Conservation (phyloP, 352 stramenopile species). For the Pythium oligandrum region DNA sequence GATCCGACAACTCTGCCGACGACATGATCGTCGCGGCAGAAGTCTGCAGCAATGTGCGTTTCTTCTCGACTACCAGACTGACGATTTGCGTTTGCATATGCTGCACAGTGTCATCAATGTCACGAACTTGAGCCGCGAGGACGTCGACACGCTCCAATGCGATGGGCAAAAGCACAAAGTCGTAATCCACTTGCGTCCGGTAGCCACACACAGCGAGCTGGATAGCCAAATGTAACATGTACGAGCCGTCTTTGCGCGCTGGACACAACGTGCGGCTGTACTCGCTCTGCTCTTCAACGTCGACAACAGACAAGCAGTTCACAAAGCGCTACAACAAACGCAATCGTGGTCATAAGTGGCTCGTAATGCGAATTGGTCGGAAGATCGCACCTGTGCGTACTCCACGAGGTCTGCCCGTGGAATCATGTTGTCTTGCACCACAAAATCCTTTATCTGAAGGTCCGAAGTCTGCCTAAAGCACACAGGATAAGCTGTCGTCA, state of each 20-base stretch:
- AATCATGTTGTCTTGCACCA: background rate
- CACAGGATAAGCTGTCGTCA: background rate
- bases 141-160: slow-evolving; percentile 5
- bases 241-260: background rate
- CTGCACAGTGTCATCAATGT: background rate
- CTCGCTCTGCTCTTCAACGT: no score
- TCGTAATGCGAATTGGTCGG: no score
- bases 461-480: slow-evolving; percentile 1
- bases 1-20: no score
- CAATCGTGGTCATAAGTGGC: no score
- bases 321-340: no score
- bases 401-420: slow-evolving; percentile 1
- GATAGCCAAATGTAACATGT: background rate
- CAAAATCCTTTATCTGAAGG: background rate
- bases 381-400: background rate
- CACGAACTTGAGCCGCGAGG: slow-evolving; percentile 9
- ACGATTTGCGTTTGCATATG: background rate
- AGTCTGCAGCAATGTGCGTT: background rate
- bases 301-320: no score
- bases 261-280: no score
- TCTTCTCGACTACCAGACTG: no score
- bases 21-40: no score
- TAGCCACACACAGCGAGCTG: background rate
- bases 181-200: slow-evolving; percentile 1
- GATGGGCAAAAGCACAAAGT: slow-evolving; percentile 7